Conservation (phyloP, 75 land plant species). For the Azolla pinnata region DNA sequence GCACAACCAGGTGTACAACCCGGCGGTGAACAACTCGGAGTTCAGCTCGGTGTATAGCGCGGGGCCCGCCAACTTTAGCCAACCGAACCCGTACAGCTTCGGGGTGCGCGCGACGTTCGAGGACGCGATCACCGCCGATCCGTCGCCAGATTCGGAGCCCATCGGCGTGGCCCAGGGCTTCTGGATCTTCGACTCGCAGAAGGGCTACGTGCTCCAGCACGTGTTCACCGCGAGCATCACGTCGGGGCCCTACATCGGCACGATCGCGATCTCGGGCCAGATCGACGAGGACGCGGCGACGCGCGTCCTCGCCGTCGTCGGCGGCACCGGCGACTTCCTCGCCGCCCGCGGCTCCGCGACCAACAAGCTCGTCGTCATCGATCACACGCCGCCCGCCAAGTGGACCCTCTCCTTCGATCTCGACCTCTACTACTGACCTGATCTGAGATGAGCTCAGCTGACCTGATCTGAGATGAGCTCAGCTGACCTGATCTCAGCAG, state of each 20-base stretch:
- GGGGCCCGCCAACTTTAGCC: not conserved
- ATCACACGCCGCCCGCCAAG: not conserved
- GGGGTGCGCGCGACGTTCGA: not conserved
- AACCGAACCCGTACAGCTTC: not conserved
- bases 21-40: not conserved
- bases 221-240: not conserved
- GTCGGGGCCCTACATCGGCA: not conserved
- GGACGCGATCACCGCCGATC: not conserved
- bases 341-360: not conserved
- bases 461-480: too few relatives aligned
- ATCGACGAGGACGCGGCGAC: not conserved
- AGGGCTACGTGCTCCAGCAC: not conserved
- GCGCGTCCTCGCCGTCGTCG: not conserved
- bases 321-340: constrained; percentile 3
- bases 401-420: not conserved
- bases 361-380: not conserved
- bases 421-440: not conserved
- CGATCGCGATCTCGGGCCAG: not conserved
- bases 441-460: too few relatives aligned
- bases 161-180: not conserved
- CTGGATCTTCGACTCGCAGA: not conserved
- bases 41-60: not conserved
- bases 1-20: not conserved
- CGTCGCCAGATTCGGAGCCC: not conserved
- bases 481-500: too few relatives aligned